Evolutionary conservation across 2,329 filamentous ascomycete genomes (phyloP).

Genomic region (Monilinia vaccinii-corymbosi): DNA sequence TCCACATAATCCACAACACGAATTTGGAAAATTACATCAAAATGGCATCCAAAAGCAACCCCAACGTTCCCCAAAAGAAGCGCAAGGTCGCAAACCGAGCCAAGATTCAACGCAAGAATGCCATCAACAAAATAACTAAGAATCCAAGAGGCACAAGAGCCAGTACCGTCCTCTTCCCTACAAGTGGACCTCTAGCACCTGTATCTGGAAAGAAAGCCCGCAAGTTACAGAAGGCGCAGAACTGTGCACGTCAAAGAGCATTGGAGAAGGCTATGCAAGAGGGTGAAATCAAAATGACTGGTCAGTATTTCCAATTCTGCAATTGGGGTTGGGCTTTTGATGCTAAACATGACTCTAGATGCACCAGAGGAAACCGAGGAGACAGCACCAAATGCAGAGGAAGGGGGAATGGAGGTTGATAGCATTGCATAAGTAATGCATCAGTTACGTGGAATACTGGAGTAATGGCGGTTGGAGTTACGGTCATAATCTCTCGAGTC

Average conservation of each 20-base stretch:
- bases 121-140: slow-evolving; percentile 24
- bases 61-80: slow-evolving; percentile 30
- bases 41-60: slow-evolving; percentile 30
- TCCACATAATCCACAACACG: neutral
- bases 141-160: slow-evolving; percentile 26
- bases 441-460: neutral
- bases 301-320: slow-evolving; percentile 12
- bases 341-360: neutral
- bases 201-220: slow-evolving; percentile 29
- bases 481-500: neutral
- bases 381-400: neutral
- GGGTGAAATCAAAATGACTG: slow-evolving; percentile 29
- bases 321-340: neutral
- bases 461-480: slow-evolving; percentile 9
- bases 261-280: slow-evolving; percentile 28
- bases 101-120: slow-evolving; percentile 28
- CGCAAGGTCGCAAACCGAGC: slow-evolving; percentile 24
- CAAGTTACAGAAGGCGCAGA: slow-evolving; percentile 28
- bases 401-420: slow-evolving; percentile 8
- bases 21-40: slow-evolving; percentile 4
- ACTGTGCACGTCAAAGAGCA: slow-evolving; percentile 26
- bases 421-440: neutral
- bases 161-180: slow-evolving; percentile 27
- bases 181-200: slow-evolving; percentile 27
- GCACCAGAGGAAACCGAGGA: slow-evolving; percentile 7